A percentile compares a stretch with the other conserved stretches of the same genome.
These are phyloP conservation scores for Eucalyptus viminalis DNA, from an alignment of 345 rosid genomes.

Conservation along the genomic window DNA sequence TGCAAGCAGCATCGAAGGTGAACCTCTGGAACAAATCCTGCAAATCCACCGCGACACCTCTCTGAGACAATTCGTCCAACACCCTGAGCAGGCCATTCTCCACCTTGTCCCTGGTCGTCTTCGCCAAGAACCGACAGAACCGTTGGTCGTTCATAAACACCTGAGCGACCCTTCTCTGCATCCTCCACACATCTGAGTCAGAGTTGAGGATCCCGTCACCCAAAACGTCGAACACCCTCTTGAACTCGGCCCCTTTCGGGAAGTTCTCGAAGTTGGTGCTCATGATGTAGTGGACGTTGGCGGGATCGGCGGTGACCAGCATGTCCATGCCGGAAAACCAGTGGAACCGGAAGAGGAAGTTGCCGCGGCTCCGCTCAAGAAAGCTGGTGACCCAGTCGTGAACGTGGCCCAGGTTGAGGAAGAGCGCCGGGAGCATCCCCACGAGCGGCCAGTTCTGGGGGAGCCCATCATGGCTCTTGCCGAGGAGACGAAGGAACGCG, in stretches of 20 bases:
- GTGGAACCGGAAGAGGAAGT: conserved; percentile 25
- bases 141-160: conserved; percentile 7
- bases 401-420: conserved; percentile 7
- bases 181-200: conserved; percentile 28
- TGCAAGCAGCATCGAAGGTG: conserved; percentile 24
- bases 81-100: conserved; percentile 25
- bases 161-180: conserved; percentile 23
- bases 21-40: conserved; percentile 36
- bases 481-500: not conserved
- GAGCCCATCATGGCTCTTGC: not conserved
- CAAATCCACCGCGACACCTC: conserved; percentile 14
- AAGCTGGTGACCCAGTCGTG: conserved; percentile 11
- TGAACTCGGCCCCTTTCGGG: not conserved
- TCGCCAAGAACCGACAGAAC: conserved; percentile 11
- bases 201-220: conserved; percentile 49
- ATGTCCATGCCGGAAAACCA: too few species aligned
- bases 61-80: conserved; percentile 17
- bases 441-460: conserved; percentile 32
- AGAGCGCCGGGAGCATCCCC: conserved; percentile 38
- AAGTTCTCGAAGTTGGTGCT: not conserved
- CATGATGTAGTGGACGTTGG: conserved; percentile 40
- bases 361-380: conserved; percentile 3
- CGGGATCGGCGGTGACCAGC: conserved; percentile 15
- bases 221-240: conserved; percentile 29
- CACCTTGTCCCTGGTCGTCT: conserved; percentile 12